A percentile compares a stretch with the other conserved stretches of the same genome.
These are phyloP conservation scores for Austroboletus festivus DNA, from an alignment of 768 basidiomycete genomes.

Conservation along the genomic window DNA sequence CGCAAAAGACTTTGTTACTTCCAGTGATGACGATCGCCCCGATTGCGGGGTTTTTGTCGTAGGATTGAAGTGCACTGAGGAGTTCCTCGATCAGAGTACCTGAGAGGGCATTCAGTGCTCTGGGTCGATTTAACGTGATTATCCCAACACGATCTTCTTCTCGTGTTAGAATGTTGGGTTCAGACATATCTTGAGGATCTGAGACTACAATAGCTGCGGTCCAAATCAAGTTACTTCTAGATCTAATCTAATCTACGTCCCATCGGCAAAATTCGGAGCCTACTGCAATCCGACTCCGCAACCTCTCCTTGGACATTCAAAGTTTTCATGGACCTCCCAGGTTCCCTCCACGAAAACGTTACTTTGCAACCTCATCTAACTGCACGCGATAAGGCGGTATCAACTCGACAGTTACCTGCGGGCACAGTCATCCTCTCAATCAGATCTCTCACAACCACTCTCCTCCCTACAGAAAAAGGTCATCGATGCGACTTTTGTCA, in stretches of 20 bases:
- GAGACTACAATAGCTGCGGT: no score
- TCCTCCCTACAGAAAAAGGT: constrained; percentile 58
- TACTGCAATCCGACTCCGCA: no score
- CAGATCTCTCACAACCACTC: constrained; percentile 42
- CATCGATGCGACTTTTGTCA: constrained; percentile 68
- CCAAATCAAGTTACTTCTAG: no score
- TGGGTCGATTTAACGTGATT: constrained; percentile 84
- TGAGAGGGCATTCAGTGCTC: constrained; percentile 81
- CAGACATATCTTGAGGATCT: constrained; percentile 24
- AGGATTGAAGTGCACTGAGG: constrained; percentile 65
- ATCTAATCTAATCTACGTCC: constrained; percentile 10
- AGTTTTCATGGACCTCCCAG: no score
- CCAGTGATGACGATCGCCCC: constrained; percentile 92
- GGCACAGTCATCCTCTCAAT: constrained; percentile 51
- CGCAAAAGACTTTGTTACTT: constrained; percentile 72
- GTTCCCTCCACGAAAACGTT: no score
- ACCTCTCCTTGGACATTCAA: no score
- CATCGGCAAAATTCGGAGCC: no score
- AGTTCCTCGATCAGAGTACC: constrained; percentile 76
- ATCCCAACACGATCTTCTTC: constrained; percentile 35
- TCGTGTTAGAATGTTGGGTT: constrained; percentile 19
- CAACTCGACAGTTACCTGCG: constrained; percentile 35
- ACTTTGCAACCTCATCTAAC: constrained; percentile 42
- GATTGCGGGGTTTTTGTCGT: constrained; percentile 65
- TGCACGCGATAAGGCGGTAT: constrained; percentile 51